These are phyloP conservation scores for Aphanomyces invadans DNA, from an alignment of 352 stramenopile genomes.

Conservation along the genomic window DNA sequence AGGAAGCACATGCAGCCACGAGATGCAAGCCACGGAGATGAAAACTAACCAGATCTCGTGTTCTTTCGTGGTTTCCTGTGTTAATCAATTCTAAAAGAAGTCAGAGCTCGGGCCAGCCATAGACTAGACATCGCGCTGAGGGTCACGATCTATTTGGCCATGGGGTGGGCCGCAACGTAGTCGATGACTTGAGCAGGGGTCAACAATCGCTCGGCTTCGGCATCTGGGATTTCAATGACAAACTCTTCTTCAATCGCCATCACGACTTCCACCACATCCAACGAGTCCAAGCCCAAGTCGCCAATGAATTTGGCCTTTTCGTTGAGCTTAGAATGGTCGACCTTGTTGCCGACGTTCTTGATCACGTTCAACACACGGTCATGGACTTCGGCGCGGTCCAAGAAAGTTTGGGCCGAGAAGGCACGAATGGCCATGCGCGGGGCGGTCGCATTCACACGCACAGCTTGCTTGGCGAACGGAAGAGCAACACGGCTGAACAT, in stretches of 20 bases:
- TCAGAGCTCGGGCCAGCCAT: background rate
- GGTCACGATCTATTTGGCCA: slow-evolving; percentile 92
- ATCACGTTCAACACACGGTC: slow-evolving; percentile 96
- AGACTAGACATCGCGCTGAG: slow-evolving; percentile 1
- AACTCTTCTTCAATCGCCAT: slow-evolving; percentile 99
- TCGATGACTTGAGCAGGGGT: slow-evolving; percentile 95
- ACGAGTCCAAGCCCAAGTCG: slow-evolving; percentile 97
- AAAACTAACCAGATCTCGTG: background rate
- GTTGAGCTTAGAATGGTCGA: slow-evolving; percentile 90
- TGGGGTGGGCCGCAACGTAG: slow-evolving; percentile 98
- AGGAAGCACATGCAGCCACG: too few species aligned
- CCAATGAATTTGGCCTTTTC: slow-evolving; percentile 93
- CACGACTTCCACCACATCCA: slow-evolving; percentile 94
- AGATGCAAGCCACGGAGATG: background rate
- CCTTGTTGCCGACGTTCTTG: slow-evolving; percentile 99
- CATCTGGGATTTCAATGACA: slow-evolving; percentile 99
- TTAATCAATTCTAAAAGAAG: slow-evolving; percentile 9
- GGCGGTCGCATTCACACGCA: slow-evolving; percentile 22
- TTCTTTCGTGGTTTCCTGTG: slow-evolving; percentile 12
- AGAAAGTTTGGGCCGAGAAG: slow-evolving; percentile 71
- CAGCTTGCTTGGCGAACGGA: slow-evolving; percentile 3
- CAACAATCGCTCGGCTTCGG: slow-evolving; percentile 98
- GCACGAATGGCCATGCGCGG: slow-evolving; percentile 38
- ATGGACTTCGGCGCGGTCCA: slow-evolving; percentile 90
- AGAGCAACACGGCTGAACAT: slow-evolving; percentile 11